phyloP scores from a whole-genome alignment of 768 basidiomycete genomes.

The Hortiboletus campestris region DNA sequence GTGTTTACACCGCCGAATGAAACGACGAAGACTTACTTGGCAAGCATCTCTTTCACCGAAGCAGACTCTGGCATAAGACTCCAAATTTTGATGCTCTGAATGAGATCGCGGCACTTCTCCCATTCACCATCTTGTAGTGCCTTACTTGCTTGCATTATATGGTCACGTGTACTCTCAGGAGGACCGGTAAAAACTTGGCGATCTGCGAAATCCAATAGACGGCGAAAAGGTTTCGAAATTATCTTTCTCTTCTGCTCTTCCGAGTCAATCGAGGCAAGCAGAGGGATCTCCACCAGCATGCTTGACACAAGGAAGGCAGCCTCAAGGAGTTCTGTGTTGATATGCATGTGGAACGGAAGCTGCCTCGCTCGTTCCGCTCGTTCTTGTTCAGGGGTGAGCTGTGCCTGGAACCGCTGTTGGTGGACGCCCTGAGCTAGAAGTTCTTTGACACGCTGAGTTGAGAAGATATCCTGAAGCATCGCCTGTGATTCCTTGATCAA shows the following conservation, averaged over 20 bases:
- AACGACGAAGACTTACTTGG: conserved; percentile 55
- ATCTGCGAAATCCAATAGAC: conserved; percentile 94
- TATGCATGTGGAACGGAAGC: conserved; percentile 99
- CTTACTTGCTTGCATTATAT: conserved; percentile 99
- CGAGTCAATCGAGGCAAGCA: conserved; percentile 90
- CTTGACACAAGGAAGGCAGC: conserved; percentile 97
- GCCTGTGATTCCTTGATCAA: conserved; percentile 92
- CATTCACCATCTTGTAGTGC: conserved; percentile 96
- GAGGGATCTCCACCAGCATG: conserved; percentile 97
- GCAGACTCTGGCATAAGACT: conserved; percentile 88
- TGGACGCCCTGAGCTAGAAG: conserved; percentile 95
- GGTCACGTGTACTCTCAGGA: conserved; percentile 97
- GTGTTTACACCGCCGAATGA: not conserved
- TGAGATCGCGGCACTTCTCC: conserved; percentile 91
- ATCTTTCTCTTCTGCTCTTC: conserved; percentile 92
- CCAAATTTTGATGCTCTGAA: conserved; percentile 98
- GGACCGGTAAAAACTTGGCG: conserved; percentile 97
- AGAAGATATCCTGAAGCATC: conserved; percentile 92
- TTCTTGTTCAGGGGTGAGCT: conserved; percentile 91
- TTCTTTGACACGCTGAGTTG: conserved; percentile 96
- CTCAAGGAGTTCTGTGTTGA: conserved; percentile 96
- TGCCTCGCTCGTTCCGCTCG: conserved; percentile 94
- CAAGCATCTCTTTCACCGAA: conserved; percentile 91
- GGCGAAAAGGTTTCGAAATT: conserved; percentile 95
- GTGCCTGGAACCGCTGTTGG: conserved; percentile 79